Conservation (phyloP, 164 flowering plant species). For the Amborella trichopoda region DNA sequence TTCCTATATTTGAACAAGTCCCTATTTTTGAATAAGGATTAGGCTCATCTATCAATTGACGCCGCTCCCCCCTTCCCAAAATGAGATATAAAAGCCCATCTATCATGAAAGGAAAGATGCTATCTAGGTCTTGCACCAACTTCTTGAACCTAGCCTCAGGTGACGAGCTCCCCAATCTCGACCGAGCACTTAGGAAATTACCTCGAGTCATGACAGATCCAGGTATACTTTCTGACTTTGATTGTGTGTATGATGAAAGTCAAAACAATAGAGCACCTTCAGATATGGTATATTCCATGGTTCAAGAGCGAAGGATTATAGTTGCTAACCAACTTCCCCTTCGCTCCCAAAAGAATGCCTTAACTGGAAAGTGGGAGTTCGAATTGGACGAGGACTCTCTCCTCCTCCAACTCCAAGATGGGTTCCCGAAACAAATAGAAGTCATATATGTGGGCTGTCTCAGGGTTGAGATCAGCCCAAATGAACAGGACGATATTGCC, state of each 20-base stretch:
- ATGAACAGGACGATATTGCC: constrained; percentile 26
- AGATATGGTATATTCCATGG: constrained; percentile 4
- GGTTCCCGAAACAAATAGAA: constrained; percentile 11
- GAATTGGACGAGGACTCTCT: constrained; percentile 27
- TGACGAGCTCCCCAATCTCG: not conserved
- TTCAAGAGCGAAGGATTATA: constrained; percentile 22
- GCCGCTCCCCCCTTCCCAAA: too few relatives aligned
- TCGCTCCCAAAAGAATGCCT: constrained; percentile 7
- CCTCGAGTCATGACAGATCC: constrained; percentile 6
- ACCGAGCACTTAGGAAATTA: not conserved
- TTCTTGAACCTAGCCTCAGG: constrained; percentile 1
- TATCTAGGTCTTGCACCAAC: constrained; percentile 6
- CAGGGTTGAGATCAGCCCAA: constrained; percentile 2
- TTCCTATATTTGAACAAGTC: too few relatives aligned
- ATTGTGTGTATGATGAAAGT: constrained; percentile 10
- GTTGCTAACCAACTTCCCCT: constrained; percentile 53
- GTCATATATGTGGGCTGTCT: constrained; percentile 8
- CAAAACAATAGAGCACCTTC: not conserved
- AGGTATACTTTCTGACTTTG: constrained; percentile 5
- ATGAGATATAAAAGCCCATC: too few relatives aligned
- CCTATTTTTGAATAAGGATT: too few relatives aligned
- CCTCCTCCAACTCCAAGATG: constrained; percentile 19
- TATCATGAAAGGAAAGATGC: too few relatives aligned
- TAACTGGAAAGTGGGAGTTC: constrained; percentile 19
- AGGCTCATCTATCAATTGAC: too few relatives aligned